Base-by-base conservation (phyloP, 345 rosid genomes). In the Pistacia atlantica region DNA sequence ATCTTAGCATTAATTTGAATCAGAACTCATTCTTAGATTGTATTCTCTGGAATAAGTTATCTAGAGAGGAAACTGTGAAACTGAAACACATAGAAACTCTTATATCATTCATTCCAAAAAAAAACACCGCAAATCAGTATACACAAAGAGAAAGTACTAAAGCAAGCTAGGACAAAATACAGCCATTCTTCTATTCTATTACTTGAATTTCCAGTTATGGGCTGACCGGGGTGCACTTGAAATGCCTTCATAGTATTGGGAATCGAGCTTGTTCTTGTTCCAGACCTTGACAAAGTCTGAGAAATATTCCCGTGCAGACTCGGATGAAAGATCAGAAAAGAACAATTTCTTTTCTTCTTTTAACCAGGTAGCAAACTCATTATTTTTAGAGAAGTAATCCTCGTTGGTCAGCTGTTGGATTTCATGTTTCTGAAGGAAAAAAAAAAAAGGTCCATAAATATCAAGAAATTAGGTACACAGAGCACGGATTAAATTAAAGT, bases 301-400 rank as follows among this genome's bases (percentile, higher is more conserved):
- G 73, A 93, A 95, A 80, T 88, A 72, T 55, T 85, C 81, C 0
- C 92, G 85, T 18, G 99, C 94, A 67, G 96, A 80, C 79, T 92
- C 95, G 0, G 99, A 86, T 0, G 92, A 91, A 74, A 95, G 96
- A 46, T 95, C 96, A 2, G 94, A 89, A 81, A 95, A 95, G 78
- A 89, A 95, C 31, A 85, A 66, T n/a, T 80, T 79, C 51, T 88
- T 93, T 83, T 93, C 84, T 75, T 95, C 99, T 87, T 84, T 89
- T 75, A 95, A 87, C 99, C 98, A 95, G 55, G 96, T 88, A 16
- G 97, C 88, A 71, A 93, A 95, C 83, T 95, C 99, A 5, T 90
- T 93, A 66, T 90, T 95, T 90, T 93, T 95, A 8, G 90, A 79
- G 83, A 89, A 93, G 88, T 95, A 95, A 87, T 95, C 97, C 13